phyloP scores from a whole-genome alignment of 257 asterid genomes.

The Forsythia viridissima region DNA sequence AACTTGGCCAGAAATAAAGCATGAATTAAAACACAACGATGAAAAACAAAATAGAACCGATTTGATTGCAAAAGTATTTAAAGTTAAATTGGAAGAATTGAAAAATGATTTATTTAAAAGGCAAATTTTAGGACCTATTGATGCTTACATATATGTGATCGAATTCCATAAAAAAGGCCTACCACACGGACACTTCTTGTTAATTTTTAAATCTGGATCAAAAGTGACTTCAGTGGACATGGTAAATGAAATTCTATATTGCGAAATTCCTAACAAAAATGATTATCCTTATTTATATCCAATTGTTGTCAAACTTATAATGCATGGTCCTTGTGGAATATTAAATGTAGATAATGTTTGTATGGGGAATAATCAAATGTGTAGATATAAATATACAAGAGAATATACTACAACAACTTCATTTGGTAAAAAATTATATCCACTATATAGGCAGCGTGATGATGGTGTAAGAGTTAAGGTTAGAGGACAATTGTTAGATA shows the following conservation, averaged over 20 bases:
- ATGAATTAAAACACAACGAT: too few species aligned
- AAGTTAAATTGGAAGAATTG: not conserved
- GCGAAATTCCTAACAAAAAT: not conserved
- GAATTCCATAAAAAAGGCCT: not conserved
- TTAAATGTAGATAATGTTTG: too few species aligned
- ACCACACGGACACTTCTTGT: not conserved
- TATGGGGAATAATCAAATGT: too few species aligned
- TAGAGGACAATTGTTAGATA: not conserved
- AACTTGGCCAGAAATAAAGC: too few species aligned
- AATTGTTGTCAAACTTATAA: not conserved
- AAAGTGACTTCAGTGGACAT: too few species aligned
- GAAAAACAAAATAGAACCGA: not conserved
- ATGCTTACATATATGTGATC: not conserved
- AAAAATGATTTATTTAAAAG: not conserved
- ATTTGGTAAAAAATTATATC: too few species aligned
- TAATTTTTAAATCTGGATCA: too few species aligned
- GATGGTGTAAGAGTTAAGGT: not conserved
- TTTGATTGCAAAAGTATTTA: not conserved
- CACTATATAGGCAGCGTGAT: not conserved
- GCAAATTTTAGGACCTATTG: not conserved
- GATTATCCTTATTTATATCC: not conserved
- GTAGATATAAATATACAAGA: too few species aligned
- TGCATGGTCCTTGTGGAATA: too few species aligned
- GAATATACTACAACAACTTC: too few species aligned
- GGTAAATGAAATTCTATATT: not conserved